Base-by-base conservation (phyloP, 306 rosid species). In the Carpinus fangiana region DNA sequence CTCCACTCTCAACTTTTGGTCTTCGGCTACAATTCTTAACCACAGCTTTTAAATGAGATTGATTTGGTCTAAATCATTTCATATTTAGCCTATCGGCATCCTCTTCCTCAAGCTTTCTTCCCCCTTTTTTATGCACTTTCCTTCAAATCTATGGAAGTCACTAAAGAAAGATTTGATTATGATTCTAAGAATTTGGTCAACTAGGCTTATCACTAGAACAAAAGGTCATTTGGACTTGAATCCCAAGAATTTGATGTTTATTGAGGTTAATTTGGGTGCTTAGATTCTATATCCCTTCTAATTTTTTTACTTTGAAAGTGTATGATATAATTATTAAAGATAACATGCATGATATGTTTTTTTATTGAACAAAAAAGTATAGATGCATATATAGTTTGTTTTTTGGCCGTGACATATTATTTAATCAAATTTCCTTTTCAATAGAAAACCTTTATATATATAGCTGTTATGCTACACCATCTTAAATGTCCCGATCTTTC, bases 11-110 rank as follows among this genome's bases (percentile, higher is more conserved):
- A 46, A 11, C 54, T 51, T 81, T 76, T 65, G 72, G 73, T 74
- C 18, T 61, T 70, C 68, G 17, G 47, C 50, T 64, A 12, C 48
- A 54, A 64, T 64, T 70, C 75, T 51, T 60, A 80, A 65, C 74
- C 60, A 70, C 59, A 16, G 70, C 28, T 73, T 56, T 3, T 41
- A 48, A 14, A 53, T 79, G 9, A 77, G 41, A 65, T 76, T 80
- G 74, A 54, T 77, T 28, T 78, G 76, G 86, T 85, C 80, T 66
- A 79, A 79, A 69, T 73, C 47, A 71, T 74, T 12, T 55, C 53
- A 48, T 48, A 52, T 67, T 66, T 26, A 64, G 38, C 57, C 78
- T 76, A 72, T 38, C 76, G 73, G 62, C 68, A 66, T 73, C 48
- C 10, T 79, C 66, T 51, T 23, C 14, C 62, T 6, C 47, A 21